Conservation (phyloP, 2,329 filamentous ascomycete genomes). For the Neonectria ditissima region DNA sequence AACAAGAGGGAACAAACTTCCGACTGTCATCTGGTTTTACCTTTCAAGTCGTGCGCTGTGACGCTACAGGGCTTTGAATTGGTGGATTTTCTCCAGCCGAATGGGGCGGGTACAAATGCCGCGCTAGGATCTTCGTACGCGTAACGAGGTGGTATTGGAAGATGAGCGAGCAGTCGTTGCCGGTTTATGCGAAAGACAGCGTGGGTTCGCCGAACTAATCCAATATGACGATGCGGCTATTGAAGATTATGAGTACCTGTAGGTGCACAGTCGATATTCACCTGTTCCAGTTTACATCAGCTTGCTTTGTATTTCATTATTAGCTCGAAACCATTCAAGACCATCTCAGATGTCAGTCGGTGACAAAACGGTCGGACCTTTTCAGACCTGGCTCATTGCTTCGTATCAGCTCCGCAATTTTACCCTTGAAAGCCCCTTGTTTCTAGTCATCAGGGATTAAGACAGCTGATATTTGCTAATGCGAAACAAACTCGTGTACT, state of each 20-base stretch:
- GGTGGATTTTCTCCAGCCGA: background rate
- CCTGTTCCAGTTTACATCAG: no score
- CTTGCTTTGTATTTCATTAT: no score
- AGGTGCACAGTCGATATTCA: no score
- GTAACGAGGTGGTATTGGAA: background rate
- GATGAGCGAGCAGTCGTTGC: background rate
- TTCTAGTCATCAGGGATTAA: background rate
- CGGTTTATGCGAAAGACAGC: background rate
- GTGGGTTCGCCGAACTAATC: no score
- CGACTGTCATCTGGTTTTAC: background rate
- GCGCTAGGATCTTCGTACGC: background rate
- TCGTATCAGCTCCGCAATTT: background rate
- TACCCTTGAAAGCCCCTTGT: background rate
- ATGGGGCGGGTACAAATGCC: background rate
- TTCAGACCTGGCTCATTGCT: no score
- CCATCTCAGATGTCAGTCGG: no score
- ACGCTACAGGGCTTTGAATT: background rate
- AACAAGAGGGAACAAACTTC: background rate
- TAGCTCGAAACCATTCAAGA: no score
- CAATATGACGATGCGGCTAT: no score
- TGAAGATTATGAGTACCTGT: no score
- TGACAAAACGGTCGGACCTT: background rate
- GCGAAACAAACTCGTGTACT: background rate
- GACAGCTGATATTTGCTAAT: background rate
- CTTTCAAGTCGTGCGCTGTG: background rate